phyloP scores from a whole-genome alignment of 108 stramenopile species.

The Epipyxis sp. region DNA sequence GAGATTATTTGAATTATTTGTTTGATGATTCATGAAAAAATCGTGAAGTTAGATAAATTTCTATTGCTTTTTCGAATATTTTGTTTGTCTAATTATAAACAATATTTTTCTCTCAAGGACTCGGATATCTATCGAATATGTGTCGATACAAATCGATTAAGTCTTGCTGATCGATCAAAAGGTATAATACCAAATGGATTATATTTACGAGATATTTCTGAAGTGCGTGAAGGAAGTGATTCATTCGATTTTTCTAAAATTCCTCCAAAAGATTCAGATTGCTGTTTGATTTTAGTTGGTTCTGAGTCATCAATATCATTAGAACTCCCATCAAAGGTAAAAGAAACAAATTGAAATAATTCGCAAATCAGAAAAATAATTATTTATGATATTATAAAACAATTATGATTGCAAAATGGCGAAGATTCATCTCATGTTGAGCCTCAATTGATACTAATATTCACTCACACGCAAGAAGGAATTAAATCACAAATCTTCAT shows the following conservation, averaged over 20 bases:
- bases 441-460: too few relatives aligned
- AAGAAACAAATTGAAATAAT: too few relatives aligned
- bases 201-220: conserved; percentile 29
- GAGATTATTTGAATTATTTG: too few relatives aligned
- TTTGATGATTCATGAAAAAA: too few relatives aligned
- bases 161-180: background rate
- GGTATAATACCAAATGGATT: conserved; percentile 25
- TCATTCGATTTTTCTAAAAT: background rate
- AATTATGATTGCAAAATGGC: too few relatives aligned
- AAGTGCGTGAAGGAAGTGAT: background rate
- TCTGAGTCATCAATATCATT: conserved; percentile 4
- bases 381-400: too few relatives aligned
- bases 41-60: too few relatives aligned
- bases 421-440: too few relatives aligned
- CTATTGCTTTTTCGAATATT: background rate
- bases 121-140: conserved; percentile 25
- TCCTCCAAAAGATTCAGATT: background rate
- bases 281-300: conserved; percentile 20
- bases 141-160: background rate
- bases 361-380: too few relatives aligned
- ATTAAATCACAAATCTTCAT: too few relatives aligned
- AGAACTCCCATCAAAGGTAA: conserved; percentile 23
- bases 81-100: too few relatives aligned
- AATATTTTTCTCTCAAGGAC: conserved; percentile 9
- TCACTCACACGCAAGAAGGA: too few relatives aligned